A percentile compares a stretch with the other conserved stretches of the same genome.
phyloP scores from a whole-genome alignment of 2,329 filamentous ascomycete species.

The Rachicladosporium sp. region DNA sequence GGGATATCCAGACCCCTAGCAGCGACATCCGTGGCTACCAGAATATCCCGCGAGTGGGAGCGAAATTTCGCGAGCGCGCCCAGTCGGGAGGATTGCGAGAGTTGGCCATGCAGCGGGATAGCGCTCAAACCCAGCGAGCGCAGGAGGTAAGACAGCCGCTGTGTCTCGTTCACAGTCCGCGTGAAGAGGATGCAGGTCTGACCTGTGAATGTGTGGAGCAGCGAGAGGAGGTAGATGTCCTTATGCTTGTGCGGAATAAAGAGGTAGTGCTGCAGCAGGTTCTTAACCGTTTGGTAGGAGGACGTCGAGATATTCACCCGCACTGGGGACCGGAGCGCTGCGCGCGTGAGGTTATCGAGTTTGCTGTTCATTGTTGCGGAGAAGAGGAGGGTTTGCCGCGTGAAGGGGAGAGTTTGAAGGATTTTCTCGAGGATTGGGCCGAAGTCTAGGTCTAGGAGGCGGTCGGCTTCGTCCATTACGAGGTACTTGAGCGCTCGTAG shows the following conservation, averaged over 20 bases:
- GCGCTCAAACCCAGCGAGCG: conserved; percentile 77
- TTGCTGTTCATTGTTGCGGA: conserved; percentile 90
- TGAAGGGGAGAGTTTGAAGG: conserved; percentile 70
- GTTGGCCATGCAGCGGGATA: conserved; percentile 83
- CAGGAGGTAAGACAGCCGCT: conserved; percentile 71
- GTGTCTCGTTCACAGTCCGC: conserved; percentile 80
- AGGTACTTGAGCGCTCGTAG: conserved; percentile 71
- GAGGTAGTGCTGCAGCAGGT: conserved; percentile 72
- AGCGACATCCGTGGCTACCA: conserved; percentile 90
- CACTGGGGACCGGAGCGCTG: conserved; percentile 72
- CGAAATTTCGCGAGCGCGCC: conserved; percentile 87
- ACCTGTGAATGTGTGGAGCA: conserved; percentile 79
- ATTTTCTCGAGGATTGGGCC: conserved; percentile 88
- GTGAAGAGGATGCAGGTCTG: conserved; percentile 83
- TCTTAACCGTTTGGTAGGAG: conserved; percentile 86
- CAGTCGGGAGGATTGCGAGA: conserved; percentile 75
- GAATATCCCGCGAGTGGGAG: conserved; percentile 64
- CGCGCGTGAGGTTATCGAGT: conserved; percentile 82
- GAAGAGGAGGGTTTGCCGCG: conserved; percentile 75
- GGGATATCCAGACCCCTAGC: conserved; percentile 87
- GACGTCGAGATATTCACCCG: conserved; percentile 68
- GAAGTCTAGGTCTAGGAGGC: conserved; percentile 86
- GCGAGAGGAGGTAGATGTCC: conserved; percentile 76
- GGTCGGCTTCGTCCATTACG: conserved; percentile 90
- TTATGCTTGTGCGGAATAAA: conserved; percentile 81